Evolutionary conservation across 805 yeast genomes (phyloP).

Genomic region (Tetrapisispora fleetii): DNA sequence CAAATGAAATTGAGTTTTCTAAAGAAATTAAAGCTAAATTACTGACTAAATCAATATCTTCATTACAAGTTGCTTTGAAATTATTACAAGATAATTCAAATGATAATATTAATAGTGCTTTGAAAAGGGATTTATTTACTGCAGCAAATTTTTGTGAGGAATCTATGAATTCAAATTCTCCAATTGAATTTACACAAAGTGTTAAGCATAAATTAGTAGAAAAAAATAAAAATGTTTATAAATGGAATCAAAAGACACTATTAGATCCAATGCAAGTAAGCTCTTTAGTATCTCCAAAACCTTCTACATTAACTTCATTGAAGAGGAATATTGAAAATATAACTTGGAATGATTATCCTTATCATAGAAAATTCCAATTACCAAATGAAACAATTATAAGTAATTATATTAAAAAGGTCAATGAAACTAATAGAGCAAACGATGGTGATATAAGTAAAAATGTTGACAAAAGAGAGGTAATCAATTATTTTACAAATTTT

Average conservation of each 20-base stretch:
- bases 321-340: slow-evolving; percentile 24
- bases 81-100: slow-evolving; percentile 52
- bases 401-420: slow-evolving; percentile 38
- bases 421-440: slow-evolving; percentile 41
- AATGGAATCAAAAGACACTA: slow-evolving; percentile 33
- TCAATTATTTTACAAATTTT: slow-evolving; percentile 43
- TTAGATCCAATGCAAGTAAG: slow-evolving; percentile 12
- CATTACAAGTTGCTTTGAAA: slow-evolving; percentile 62
- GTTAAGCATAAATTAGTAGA: slow-evolving; percentile 54
- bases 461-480: slow-evolving; percentile 57
- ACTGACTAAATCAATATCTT: slow-evolving; percentile 62
- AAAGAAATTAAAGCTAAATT: slow-evolving; percentile 44
- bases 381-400: slow-evolving; percentile 63
- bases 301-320: slow-evolving; percentile 25
- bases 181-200: slow-evolving; percentile 54
- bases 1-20: slow-evolving; percentile 58
- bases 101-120: slow-evolving; percentile 51
- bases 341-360: slow-evolving; percentile 37
- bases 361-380: slow-evolving; percentile 47
- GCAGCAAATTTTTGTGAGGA: slow-evolving; percentile 61
- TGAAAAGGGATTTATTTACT: slow-evolving; percentile 61
- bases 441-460: slow-evolving; percentile 37
- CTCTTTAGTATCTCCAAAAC: slow-evolving; percentile 24
- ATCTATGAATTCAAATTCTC: slow-evolving; percentile 18
- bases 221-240: slow-evolving; percentile 46